A percentile compares a stretch with the other conserved stretches of the same genome.
These are phyloP conservation scores for Aspergillus fijiensis DNA, from an alignment of 2,329 filamentous ascomycete genomes.

Conservation along the genomic window DNA sequence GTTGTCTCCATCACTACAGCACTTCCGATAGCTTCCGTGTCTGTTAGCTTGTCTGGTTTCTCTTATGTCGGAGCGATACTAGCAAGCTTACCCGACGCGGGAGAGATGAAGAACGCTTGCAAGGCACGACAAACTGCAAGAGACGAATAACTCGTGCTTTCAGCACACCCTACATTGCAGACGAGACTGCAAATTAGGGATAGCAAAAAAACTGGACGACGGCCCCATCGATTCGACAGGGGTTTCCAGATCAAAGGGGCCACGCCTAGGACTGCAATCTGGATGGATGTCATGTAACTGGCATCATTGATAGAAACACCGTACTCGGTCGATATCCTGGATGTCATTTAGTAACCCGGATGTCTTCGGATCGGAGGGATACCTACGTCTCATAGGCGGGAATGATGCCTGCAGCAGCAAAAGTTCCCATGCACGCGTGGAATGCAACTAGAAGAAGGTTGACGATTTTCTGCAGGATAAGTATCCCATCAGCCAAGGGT, in stretches of 20 bases:
- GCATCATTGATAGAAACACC: conserved; percentile 48
- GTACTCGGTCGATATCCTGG: conserved; percentile 52
- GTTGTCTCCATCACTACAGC: conserved; percentile 59
- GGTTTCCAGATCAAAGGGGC: conserved; percentile 59
- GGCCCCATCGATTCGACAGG: conserved; percentile 53
- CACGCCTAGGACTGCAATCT: conserved; percentile 54
- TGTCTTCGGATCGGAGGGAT: neutral
- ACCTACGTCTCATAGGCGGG: conserved; percentile 50
- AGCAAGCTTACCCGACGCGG: conserved; percentile 39
- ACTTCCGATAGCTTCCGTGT: conserved; percentile 51
- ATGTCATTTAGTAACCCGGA: neutral
- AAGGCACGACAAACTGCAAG: conserved; percentile 55
- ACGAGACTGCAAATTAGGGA: conserved; percentile 52
- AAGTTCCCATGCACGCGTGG: conserved; percentile 59
- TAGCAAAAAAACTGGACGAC: conserved; percentile 56
- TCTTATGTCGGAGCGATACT: no score
- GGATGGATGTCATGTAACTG: conserved; percentile 55
- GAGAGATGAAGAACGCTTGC: conserved; percentile 57
- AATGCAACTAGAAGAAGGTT: conserved; percentile 59
- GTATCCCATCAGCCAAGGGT: neutral
- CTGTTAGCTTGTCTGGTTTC: conserved; percentile 1
- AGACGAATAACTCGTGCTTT: conserved; percentile 50
- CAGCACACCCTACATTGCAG: conserved; percentile 57
- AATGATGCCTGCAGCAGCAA: conserved; percentile 57
- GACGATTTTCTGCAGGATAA: conserved; percentile 47